phyloP scores from a whole-genome alignment of 2,329 filamentous ascomycete species.

The Diaporthe sp. region DNA sequence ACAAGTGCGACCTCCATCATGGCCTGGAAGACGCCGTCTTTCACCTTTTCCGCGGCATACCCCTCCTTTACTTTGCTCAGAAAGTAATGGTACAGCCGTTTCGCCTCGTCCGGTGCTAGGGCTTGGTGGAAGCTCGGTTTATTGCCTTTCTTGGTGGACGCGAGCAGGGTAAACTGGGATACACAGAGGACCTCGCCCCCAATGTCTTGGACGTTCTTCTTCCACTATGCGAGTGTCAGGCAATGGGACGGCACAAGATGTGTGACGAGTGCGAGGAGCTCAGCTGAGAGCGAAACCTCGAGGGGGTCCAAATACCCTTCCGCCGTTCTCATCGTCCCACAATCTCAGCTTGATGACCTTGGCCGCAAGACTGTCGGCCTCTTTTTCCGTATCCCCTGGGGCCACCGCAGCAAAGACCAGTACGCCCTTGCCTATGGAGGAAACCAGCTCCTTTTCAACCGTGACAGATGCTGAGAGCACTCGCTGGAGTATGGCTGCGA shows the following conservation, averaged over 20 bases:
- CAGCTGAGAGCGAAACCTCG: neutral
- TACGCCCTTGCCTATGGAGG: conserved; percentile 90
- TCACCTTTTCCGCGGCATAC: conserved; percentile 82
- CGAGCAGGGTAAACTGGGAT: conserved; percentile 95
- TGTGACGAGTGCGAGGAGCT: neutral
- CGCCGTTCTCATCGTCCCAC: conserved; percentile 86
- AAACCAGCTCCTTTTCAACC: conserved; percentile 91
- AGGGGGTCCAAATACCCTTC: conserved; percentile 64
- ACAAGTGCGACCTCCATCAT: conserved; percentile 98
- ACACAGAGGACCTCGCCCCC: conserved; percentile 95
- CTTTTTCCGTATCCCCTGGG: conserved; percentile 90
- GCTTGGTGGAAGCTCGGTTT: conserved; percentile 97
- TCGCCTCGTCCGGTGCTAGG: conserved; percentile 82
- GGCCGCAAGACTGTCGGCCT: conserved; percentile 84
- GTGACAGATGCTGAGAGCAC: conserved; percentile 96
- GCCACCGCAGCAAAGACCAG: conserved; percentile 93
- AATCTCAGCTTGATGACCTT: conserved; percentile 93
- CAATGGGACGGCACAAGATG: neutral
- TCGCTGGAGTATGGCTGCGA: conserved; percentile 87
- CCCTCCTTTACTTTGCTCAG: conserved; percentile 79
- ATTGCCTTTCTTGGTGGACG: conserved; percentile 93
- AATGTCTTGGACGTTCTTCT: conserved; percentile 88
- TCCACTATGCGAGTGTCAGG: conserved; percentile 75
- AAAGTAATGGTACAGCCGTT: conserved; percentile 87
- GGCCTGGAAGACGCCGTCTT: conserved; percentile 96